Base-by-base conservation (phyloP, 768 basidiomycete species). In the Serendipita sp. region DNA sequence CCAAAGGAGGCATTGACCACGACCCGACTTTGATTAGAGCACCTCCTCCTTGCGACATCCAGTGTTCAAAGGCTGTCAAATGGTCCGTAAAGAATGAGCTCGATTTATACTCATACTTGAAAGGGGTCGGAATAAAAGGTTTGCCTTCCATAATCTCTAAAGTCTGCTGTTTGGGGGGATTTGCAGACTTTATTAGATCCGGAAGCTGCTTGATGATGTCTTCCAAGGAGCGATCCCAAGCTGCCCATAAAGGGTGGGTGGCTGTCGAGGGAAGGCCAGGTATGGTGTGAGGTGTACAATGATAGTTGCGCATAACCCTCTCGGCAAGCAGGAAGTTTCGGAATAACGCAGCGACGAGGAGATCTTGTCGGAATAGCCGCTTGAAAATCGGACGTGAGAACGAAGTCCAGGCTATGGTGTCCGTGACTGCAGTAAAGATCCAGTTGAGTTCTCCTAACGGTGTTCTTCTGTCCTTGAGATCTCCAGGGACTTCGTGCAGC, bases 351-450 rank as follows among this genome's bases (percentile, higher is more conserved):
- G 96, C 94, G 62, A 98, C 91, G 46, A 97, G 81, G 63, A 98
- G 82, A 71, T 99, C 96, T 63, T 93, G 95, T 48, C 96, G 81
- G 73, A 97, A 98, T 29, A 98, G 75, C 40, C 91, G 83, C 16
- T 92, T 93, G 74, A 99, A 98, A 2, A 91, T 82, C 43, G 96
- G 93, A 52, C 87, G 83, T 44, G 93, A 87, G 72, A 99, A 95
- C 2, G 91, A 90, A 13, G 94, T 94, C 96, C 96, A 99, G 4
- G 96, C 96, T 66, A 99, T 98, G 6, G 96, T 98, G 74, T 99
- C 96, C 15, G 96, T 98, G 64, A 99, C 90, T 37, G 95, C 92
- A 0, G 93, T 98, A 75, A 98, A 98, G 67, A 98, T 98, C 96
- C 96, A 99, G 72, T 95, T 96, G n/a, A 99, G 81, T 75, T 99